Percentiles rank a stretch among this genome's conserved stretches.
Conservation (phyloP, 1,139 yeast species). For the Debaryomycetaceae sp. region DNA sequence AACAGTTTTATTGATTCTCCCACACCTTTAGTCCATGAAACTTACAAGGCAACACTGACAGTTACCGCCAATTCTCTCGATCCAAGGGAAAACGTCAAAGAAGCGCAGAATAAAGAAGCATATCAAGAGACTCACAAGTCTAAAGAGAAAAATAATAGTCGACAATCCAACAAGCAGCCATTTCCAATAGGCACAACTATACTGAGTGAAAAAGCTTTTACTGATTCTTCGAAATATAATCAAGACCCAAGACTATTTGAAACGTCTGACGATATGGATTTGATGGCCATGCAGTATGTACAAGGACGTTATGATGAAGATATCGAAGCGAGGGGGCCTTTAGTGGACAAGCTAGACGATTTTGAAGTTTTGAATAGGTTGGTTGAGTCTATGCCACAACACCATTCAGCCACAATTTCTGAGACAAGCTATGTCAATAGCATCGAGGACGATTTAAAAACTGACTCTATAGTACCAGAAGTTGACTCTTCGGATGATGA, state of each 20-base stretch:
- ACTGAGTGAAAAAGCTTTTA: background rate
- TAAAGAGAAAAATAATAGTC: too few relatives aligned
- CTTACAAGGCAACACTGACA: background rate
- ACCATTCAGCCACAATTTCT: slow-evolving; percentile 11
- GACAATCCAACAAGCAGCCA: background rate
- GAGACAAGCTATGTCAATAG: slow-evolving; percentile 19
- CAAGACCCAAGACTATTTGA: background rate
- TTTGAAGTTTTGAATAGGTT: slow-evolving; percentile 50
- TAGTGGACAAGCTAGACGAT: slow-evolving; percentile 53
- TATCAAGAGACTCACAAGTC: background rate
- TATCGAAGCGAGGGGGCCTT: slow-evolving; percentile 52
- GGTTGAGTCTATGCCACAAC: slow-evolving; percentile 33
- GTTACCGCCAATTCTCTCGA: background rate
- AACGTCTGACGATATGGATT: slow-evolving; percentile 38
- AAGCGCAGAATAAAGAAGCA: background rate
- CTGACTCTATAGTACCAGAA: slow-evolving; percentile 21
- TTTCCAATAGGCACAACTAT: background rate
- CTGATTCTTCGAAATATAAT: too few relatives aligned
- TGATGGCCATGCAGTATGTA: slow-evolving; percentile 61
- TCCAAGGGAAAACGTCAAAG: too few relatives aligned
- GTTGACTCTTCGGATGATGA: slow-evolving; percentile 28
- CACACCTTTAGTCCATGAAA: background rate
- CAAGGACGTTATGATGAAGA: slow-evolving; percentile 61
- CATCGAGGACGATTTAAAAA: slow-evolving; percentile 4
- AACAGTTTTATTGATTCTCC: background rate